Evolutionary conservation across 768 basidiomycete genomes (phyloP), one percentile per base, ranked within the genome.

Genomic region (Psilocybe sp.): DNA sequence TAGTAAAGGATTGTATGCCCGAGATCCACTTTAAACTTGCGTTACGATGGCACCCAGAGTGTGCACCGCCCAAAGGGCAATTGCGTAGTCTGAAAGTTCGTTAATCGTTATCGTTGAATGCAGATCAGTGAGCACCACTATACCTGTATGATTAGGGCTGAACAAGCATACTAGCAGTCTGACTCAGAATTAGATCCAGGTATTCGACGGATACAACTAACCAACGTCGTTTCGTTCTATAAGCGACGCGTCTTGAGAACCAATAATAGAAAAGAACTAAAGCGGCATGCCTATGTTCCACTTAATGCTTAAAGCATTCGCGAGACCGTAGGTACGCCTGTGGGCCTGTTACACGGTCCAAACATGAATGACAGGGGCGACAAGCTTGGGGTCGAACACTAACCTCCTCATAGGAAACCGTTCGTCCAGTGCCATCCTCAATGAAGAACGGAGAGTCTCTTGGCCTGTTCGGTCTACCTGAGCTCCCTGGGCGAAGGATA

Each of bases 141-240:
- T 46, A 85, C 85, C 83, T 20, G 80, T 67, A 60, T 84, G 73
- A 55, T 87, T 87, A 11, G 82, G 79, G 54, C 83, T 80, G 63
- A 80, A 80, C 34, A 87, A 57, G 58, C 83, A 81, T 38, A 84
- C 85, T 84, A 44, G 23, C 18, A 20, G 28, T 40, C 31, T 34
- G 32, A 15, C 18, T 38, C 33, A 33, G 38, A 14, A 43, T 15
- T 8, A 34, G 32, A 39, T 19, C 32, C 40, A 20, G 28, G 18
- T 14, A 45, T 38, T 11, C 12, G 20, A 39, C 19, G 4, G 39
- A 23, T 15, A 37, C 13, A 34, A 60, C 69, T 28, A 60, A 84
- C 82, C 81, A 31, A 81, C 74, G 51, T 82, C 80, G 44, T 74
- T 63, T 16, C 73, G 69, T 51, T 65, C 82, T 85, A 49, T 41